These are phyloP conservation scores for Ophiostoma quercus DNA, from an alignment of 2,329 filamentous ascomycete genomes.

Conservation along the genomic window DNA sequence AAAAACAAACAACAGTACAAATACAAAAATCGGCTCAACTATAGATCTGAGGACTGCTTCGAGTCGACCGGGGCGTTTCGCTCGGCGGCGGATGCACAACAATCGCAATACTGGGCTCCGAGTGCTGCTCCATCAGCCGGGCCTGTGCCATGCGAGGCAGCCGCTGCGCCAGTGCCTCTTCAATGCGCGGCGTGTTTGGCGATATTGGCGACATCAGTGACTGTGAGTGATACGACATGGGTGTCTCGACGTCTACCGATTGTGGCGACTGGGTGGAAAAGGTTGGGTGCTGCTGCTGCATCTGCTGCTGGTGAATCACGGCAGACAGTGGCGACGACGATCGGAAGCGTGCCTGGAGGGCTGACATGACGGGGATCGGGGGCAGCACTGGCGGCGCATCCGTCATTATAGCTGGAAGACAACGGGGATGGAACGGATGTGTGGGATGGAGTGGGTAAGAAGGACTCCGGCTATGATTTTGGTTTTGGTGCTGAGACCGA, in stretches of 20 bases:
- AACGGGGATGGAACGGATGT: not conserved
- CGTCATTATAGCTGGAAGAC: not conserved
- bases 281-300: not conserved
- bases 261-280: not conserved
- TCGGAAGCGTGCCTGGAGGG: not conserved
- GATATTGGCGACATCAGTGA: not conserved
- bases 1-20: not conserved
- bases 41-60: not conserved
- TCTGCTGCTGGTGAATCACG: not conserved
- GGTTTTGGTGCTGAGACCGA: not conserved
- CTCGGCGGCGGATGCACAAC: not conserved
- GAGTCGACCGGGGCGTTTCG: not conserved
- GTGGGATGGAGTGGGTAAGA: not conserved
- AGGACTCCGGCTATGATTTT: not conserved
- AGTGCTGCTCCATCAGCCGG: not conserved
- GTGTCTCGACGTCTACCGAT: not conserved
- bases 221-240: not conserved
- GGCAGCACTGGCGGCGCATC: not conserved
- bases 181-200: not conserved
- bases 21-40: not conserved
- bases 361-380: not conserved
- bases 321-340: not conserved
- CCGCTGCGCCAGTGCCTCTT: not conserved
- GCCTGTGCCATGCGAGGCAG: slow-evolving; percentile 7
- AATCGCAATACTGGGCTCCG: not conserved